Percentiles rank a stretch among this genome's conserved stretches.
These are phyloP conservation scores for Heimioporus retisporus DNA, from an alignment of 1,284 basidiomycete genomes.

Conservation along the genomic window DNA sequence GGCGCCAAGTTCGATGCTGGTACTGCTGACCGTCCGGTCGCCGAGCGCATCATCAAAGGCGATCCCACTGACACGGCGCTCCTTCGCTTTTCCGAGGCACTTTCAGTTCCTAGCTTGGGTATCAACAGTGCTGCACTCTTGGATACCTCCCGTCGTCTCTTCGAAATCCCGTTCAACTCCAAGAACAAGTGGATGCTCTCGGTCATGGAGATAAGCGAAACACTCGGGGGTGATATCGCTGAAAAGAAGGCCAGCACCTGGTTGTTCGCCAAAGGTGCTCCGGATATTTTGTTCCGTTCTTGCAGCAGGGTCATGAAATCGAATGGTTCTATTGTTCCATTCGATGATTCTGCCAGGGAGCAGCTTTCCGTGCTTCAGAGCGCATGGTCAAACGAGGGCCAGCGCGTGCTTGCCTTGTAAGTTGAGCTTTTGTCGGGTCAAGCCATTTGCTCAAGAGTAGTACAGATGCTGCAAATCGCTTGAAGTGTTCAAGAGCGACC, in stretches of 20 bases:
- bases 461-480: slow-evolving; percentile 42
- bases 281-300: slow-evolving; percentile 65
- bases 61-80: slow-evolving; percentile 75
- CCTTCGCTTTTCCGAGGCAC: slow-evolving; percentile 65
- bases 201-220: slow-evolving; percentile 35
- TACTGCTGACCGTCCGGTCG: slow-evolving; percentile 46
- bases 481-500: slow-evolving; percentile 36
- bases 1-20: slow-evolving; percentile 64
- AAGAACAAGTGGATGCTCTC: slow-evolving; percentile 77
- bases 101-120: slow-evolving; percentile 39
- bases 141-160: slow-evolving; percentile 43
- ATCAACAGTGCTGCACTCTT: slow-evolving; percentile 39
- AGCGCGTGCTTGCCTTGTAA: slow-evolving; percentile 67
- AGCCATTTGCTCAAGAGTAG: background rate
- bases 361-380: slow-evolving; percentile 55
- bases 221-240: slow-evolving; percentile 17
- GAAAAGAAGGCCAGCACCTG: slow-evolving; percentile 36
- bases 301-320: slow-evolving; percentile 53
- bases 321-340: slow-evolving; percentile 48
- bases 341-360: slow-evolving; percentile 41
- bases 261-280: slow-evolving; percentile 67
- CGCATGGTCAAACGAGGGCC: slow-evolving; percentile 65
- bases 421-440: background rate
- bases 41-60: slow-evolving; percentile 62
- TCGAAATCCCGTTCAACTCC: slow-evolving; percentile 70